Evolutionary conservation across 306 rosid genomes (phyloP), one percentile per base, ranked within the genome.

Genomic region (Medicago lupulina): DNA sequence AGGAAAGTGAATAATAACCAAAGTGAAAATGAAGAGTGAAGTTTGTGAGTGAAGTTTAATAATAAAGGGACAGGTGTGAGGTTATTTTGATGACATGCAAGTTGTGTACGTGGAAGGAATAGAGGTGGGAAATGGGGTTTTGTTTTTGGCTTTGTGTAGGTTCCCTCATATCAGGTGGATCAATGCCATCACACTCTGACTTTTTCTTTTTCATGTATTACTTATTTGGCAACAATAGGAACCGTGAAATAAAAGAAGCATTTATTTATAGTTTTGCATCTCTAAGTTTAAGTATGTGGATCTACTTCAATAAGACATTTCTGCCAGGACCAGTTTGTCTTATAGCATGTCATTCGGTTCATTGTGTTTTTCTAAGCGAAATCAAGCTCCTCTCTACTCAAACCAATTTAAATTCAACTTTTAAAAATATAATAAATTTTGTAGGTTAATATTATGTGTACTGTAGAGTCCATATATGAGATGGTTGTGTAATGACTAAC

Each of bases 51-150:
- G 39, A 59, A 12, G 7, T 60, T 15, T 4, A 13, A 28, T 15
- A 61, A 61, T 61, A 9, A 14, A 61, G 67, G 44, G 67, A 61
- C 67, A 61, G 21, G 21, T 61, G 67, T 61, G 67, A 13, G 67
- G 44, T 61, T 61, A 3, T 0, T 61, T 31, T 31, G 6, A 7
- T 31, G 43, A 61, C 67, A 61, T 61, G 67, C 10, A 36, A n/a
- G 11, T 25, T 11, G 11, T 61, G 15, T 61, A 61, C 67, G 67
- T 31, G 67, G 67, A 61, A 1, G 67, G 18, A 61, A 61, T 14
- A 11, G 67, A 61, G 67, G 67, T 60, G 19, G 19, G 43, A 9
- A 60, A 60, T 60, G 67, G 66, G 67, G 21, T 61, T 31, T 61
- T 61, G 19, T 5, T 61, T 61, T 61, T 31, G 12, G 11, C 3